Evolutionary conservation across 1,284 basidiomycete genomes (phyloP).

Genomic region (Irpex sp.): DNA sequence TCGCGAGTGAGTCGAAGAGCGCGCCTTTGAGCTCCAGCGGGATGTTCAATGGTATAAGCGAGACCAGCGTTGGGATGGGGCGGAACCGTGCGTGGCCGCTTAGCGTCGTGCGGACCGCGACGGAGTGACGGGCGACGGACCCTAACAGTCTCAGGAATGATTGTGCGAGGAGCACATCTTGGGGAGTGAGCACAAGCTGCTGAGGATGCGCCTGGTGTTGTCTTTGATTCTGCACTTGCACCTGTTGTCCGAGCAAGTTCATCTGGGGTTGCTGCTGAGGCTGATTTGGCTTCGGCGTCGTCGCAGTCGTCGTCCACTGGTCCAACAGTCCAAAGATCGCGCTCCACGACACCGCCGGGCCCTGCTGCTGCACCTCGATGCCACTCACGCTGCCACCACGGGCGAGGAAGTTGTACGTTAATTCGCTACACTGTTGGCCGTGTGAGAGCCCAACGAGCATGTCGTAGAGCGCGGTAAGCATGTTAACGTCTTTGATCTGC

Average conservation of each 20-base stretch:
- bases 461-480: conserved; percentile 80
- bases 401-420: conserved; percentile 83
- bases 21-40: conserved; percentile 92
- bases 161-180: conserved; percentile 77
- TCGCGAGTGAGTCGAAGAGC: conserved; percentile 79
- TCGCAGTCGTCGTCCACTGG: conserved; percentile 41
- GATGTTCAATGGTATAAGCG: conserved; percentile 75
- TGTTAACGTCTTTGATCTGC: conserved; percentile 67
- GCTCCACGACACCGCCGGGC: conserved; percentile 41
- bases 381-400: conserved; percentile 56
- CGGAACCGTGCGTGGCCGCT: conserved; percentile 76
- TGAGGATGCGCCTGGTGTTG: conserved; percentile 28
- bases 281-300: conserved; percentile 23
- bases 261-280: conserved; percentile 20
- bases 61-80: conserved; percentile 77
- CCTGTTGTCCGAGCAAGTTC: conserved; percentile 22
- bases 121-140: conserved; percentile 76
- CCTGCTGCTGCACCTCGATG: conserved; percentile 31
- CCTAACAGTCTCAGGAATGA: conserved; percentile 81
- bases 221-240: conserved; percentile 27
- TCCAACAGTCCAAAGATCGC: conserved; percentile 52
- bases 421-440: conserved; percentile 80
- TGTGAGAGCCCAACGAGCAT: conserved; percentile 86
- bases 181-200: conserved; percentile 49
- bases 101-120: conserved; percentile 77